phyloP scores from a whole-genome alignment of 768 basidiomycete genomes.

The Trametes meyenii region DNA sequence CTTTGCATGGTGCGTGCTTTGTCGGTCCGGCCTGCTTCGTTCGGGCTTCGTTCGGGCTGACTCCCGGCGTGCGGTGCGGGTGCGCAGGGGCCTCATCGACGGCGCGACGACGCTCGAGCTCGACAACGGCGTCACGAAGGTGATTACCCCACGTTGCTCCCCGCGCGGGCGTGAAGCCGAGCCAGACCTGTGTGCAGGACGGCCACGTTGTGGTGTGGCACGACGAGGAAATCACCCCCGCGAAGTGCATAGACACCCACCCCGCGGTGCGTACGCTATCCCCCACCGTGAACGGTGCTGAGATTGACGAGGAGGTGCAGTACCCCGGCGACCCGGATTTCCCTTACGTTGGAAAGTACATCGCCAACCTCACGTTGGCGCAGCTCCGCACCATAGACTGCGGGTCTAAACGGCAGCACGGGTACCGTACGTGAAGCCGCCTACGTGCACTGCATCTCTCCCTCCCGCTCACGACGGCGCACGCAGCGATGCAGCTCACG shows the following conservation, averaged over 20 bases:
- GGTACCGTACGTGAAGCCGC: slow-evolving; percentile 52
- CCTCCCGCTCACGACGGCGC: background rate
- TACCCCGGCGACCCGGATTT: slow-evolving; percentile 58
- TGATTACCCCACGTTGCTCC: slow-evolving; percentile 29
- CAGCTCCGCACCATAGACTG: slow-evolving; percentile 84
- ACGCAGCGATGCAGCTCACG: slow-evolving; percentile 59
- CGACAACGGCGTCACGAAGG: slow-evolving; percentile 78
- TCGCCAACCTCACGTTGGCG: slow-evolving; percentile 77
- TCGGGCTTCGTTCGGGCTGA: background rate
- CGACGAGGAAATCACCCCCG: slow-evolving; percentile 62
- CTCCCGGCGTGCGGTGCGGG: no score
- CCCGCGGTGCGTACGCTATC: slow-evolving; percentile 52
- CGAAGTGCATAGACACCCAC: slow-evolving; percentile 70
- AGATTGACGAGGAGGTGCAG: slow-evolving; percentile 36
- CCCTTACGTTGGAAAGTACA: slow-evolving; percentile 76
- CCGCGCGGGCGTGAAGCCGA: background rate
- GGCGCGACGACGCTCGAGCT: slow-evolving; percentile 78
- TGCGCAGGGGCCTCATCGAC: slow-evolving; percentile 67
- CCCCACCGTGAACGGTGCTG: background rate
- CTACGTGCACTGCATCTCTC: background rate
- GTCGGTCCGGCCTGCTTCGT: background rate
- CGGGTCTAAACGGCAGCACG: slow-evolving; percentile 62
- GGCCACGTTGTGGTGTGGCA: slow-evolving; percentile 82
- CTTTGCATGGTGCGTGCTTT: slow-evolving; percentile 66
- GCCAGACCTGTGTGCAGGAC: slow-evolving; percentile 50